Evolutionary conservation across 768 basidiomycete genomes (phyloP).

Genomic region (Plicaturopsis crispa): DNA sequence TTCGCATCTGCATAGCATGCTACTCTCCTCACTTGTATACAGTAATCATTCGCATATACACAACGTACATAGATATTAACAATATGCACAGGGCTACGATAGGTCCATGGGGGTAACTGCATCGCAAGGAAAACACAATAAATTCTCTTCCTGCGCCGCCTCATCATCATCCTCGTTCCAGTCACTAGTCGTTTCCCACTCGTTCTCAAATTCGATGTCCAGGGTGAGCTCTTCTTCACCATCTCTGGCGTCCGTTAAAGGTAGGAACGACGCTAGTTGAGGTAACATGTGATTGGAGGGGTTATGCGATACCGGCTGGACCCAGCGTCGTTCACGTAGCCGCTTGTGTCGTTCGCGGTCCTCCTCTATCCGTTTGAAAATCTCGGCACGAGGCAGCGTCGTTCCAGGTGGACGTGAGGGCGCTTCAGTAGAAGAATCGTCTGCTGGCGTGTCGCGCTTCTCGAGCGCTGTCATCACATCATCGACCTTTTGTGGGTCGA

Average conservation of each 20-base stretch:
- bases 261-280: constrained; percentile 53
- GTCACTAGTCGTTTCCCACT: constrained; percentile 85
- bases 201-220: constrained; percentile 84
- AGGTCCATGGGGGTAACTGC: constrained; percentile 34
- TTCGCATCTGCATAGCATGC: no score
- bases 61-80: not conserved
- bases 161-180: constrained; percentile 89
- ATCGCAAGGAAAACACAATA: constrained; percentile 54
- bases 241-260: constrained; percentile 41
- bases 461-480: constrained; percentile 54
- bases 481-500: constrained; percentile 75
- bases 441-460: constrained; percentile 27
- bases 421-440: constrained; percentile 14
- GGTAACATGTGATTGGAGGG: constrained; percentile 29
- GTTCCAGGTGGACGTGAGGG: constrained; percentile 15
- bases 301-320: constrained; percentile 64
- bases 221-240: constrained; percentile 54
- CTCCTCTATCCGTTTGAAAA: constrained; percentile 84
- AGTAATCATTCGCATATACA: no score
- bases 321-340: constrained; percentile 85
- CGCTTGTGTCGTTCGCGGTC: constrained; percentile 91
- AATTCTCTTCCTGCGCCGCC: constrained; percentile 62
- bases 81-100: constrained; percentile 3
- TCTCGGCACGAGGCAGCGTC: constrained; percentile 52
- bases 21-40: no score